Conservation (phyloP, 352 stramenopile species). For the Phytophthora rubi region DNA sequence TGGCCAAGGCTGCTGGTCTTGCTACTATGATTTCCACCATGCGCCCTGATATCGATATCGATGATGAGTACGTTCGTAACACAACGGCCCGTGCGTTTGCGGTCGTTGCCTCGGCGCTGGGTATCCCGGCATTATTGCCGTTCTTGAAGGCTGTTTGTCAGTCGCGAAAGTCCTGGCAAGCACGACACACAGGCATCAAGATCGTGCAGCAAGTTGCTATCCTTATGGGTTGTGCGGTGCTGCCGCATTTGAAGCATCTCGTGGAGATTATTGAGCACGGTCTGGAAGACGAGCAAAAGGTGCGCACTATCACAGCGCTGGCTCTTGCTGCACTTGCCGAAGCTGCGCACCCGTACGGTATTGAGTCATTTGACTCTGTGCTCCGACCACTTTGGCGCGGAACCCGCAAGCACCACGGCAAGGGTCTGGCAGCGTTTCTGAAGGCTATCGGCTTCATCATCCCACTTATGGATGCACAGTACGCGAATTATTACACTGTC, state of each 20-base stretch:
- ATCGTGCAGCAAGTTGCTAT: slow-evolving; percentile 99
- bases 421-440: slow-evolving; percentile 98
- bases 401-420: slow-evolving; percentile 97
- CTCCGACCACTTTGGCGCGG: slow-evolving; percentile 98
- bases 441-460: slow-evolving; percentile 99
- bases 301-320: slow-evolving; percentile 98
- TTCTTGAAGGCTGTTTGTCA: slow-evolving; percentile 99
- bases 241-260: slow-evolving; percentile 97
- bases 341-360: slow-evolving; percentile 98
- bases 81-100: slow-evolving; percentile 98
- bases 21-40: slow-evolving; percentile 99
- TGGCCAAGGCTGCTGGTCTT: slow-evolving; percentile 98
- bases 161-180: slow-evolving; percentile 98
- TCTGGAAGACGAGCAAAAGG: slow-evolving; percentile 98
- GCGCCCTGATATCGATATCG: slow-evolving; percentile 98
- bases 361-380: slow-evolving; percentile 99
- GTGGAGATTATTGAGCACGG: slow-evolving; percentile 99
- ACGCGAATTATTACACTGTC: slow-evolving; percentile 99
- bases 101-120: slow-evolving; percentile 98
- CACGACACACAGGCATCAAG: slow-evolving; percentile 99
- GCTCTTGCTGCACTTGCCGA: slow-evolving; percentile 98
- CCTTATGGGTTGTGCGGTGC: slow-evolving; percentile 97
- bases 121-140: slow-evolving; percentile 96
- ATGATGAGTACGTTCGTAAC: slow-evolving; percentile 99
- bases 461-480: slow-evolving; percentile 99